phyloP scores from a whole-genome alignment of 805 yeast species.

The Pichia nakasei region DNA sequence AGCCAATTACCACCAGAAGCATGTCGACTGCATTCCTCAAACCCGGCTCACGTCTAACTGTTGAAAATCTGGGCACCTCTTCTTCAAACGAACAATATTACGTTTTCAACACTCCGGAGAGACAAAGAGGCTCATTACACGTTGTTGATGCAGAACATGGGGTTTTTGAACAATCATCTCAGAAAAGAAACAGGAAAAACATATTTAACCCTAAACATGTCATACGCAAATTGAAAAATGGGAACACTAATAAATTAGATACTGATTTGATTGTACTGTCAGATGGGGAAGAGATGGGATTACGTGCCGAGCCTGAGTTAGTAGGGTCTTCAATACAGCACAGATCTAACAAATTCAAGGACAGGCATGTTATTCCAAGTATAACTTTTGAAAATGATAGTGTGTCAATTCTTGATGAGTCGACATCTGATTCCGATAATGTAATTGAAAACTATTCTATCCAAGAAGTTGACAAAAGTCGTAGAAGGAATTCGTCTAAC shows the following conservation, averaged over 20 bases:
- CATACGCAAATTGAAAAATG: background rate
- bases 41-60: too few relatives aligned
- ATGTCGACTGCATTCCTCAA: too few relatives aligned
- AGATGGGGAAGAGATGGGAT: background rate
- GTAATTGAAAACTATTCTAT: too few relatives aligned
- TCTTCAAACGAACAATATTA: conserved; percentile 7
- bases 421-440: too few relatives aligned
- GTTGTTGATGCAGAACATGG: conserved; percentile 11
- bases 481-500: too few relatives aligned
- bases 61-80: too few relatives aligned
- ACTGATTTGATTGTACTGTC: background rate
- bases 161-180: conserved; percentile 6
- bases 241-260: background rate
- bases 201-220: conserved; percentile 1
- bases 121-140: conserved; percentile 3
- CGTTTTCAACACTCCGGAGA: conserved; percentile 1
- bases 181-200: background rate
- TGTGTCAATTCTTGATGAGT: too few relatives aligned
- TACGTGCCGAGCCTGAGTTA: conserved; percentile 9
- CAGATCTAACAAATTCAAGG: background rate
- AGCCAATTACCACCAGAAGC: too few relatives aligned
- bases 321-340: background rate
- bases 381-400: too few relatives aligned
- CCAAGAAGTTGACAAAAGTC: too few relatives aligned
- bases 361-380: too few relatives aligned